Evolutionary conservation across 306 rosid genomes (phyloP).

Genomic region (Arachis hypogaea): DNA sequence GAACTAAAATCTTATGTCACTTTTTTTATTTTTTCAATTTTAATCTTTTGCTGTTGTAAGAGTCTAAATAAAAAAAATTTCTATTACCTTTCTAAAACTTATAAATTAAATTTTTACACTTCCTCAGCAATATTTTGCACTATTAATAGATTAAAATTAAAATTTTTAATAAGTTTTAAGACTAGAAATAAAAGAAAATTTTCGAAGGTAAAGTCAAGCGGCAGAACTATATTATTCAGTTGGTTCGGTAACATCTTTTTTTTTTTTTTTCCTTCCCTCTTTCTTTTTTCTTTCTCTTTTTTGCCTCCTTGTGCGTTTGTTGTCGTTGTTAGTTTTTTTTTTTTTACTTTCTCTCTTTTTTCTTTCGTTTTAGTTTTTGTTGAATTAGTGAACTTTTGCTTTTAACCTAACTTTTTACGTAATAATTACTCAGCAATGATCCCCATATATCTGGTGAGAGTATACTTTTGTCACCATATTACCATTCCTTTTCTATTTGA

Average conservation of each 20-base stretch:
- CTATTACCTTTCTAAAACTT: too few relatives aligned
- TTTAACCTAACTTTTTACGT: conserved; percentile 61
- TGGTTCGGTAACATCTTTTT: conserved; percentile 34
- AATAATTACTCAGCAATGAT: conserved; percentile 67
- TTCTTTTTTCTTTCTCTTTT: conserved; percentile 32
- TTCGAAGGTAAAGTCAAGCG: conserved; percentile 41
- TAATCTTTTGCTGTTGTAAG: too few relatives aligned
- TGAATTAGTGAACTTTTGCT: conserved; percentile 51
- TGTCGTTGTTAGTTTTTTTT: background rate
- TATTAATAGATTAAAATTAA: too few relatives aligned
- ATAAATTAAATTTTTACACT: too few relatives aligned
- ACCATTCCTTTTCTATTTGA: conserved; percentile 43
- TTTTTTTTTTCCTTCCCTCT: conserved; percentile 33
- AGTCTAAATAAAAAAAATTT: too few relatives aligned
- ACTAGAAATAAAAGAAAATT: conserved; percentile 29
- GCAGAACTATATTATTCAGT: background rate
- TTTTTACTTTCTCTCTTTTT: conserved; percentile 20
- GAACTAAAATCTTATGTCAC: too few relatives aligned
- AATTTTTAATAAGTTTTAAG: background rate
- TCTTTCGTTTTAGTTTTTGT: too few relatives aligned
- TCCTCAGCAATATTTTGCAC: too few relatives aligned
- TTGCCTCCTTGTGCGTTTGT: background rate
- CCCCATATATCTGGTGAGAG: conserved; percentile 42
- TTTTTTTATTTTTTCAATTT: too few relatives aligned
- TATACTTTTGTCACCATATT: conserved; percentile 45